Percentiles rank a stretch among this genome's conserved stretches.
These are phyloP conservation scores for Luffa aegyptiaca DNA, from an alignment of 306 rosid genomes.

Conservation along the genomic window DNA sequence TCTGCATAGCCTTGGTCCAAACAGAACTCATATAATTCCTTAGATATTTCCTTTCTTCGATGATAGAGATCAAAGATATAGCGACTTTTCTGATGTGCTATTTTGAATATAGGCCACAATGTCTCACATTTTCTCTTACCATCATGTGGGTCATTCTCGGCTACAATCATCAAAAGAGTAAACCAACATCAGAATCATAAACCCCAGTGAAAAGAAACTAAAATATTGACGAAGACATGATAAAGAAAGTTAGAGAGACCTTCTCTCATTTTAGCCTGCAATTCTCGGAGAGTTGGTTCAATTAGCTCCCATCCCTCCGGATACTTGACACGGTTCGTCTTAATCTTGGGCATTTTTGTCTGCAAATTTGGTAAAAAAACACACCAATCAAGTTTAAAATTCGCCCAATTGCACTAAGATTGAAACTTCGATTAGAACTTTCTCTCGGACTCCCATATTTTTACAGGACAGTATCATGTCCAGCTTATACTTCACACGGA, in stretches of 20 bases:
- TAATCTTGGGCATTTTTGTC: constrained; percentile 77
- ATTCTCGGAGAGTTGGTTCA: constrained; percentile 83
- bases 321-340: constrained; percentile 74
- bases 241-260: constrained; percentile 25
- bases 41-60: constrained; percentile 38
- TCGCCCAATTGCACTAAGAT: neutral
- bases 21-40: constrained; percentile 37
- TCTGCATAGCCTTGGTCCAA: constrained; percentile 44
- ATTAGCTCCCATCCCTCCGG: constrained; percentile 96
- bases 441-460: neutral
- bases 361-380: constrained; percentile 15
- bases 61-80: constrained; percentile 39
- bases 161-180: constrained; percentile 15
- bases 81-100: constrained; percentile 48
- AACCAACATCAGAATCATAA: neutral
- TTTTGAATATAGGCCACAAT: constrained; percentile 43
- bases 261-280: constrained; percentile 97
- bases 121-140: constrained; percentile 48
- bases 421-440: neutral
- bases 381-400: neutral
- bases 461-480: no score
- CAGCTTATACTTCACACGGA: neutral
- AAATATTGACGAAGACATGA: neutral
- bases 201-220: neutral
- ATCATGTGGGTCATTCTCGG: constrained; percentile 45